Percentiles rank a stretch among this genome's conserved stretches.
Conservation (phyloP, 129 eudicot genomes). For the Chrysanthemum makinoi region DNA sequence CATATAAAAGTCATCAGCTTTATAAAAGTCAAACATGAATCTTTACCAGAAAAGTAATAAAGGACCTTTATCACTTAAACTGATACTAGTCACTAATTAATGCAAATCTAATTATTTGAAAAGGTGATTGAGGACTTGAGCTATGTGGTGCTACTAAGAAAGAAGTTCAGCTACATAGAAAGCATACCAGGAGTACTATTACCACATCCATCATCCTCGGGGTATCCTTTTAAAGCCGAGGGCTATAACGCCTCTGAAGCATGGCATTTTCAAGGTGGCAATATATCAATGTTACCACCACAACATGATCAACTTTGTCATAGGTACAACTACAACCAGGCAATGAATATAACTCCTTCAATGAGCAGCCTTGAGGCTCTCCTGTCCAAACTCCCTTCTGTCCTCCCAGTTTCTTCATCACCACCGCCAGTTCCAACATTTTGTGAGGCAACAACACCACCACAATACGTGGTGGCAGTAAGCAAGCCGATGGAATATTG, state of each 20-base stretch:
- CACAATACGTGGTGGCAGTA: constrained; percentile 27
- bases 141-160: constrained; percentile 85
- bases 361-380: constrained; percentile 99
- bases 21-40: constrained; percentile 16
- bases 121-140: constrained; percentile 88
- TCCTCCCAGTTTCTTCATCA: constrained; percentile 55
- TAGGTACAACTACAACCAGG: constrained; percentile 35
- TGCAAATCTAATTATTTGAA: neutral
- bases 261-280: constrained; percentile 47
- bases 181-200: constrained; percentile 96
- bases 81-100: constrained; percentile 9
- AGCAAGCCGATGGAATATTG: constrained; percentile 43
- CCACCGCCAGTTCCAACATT: constrained; percentile 31
- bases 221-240: constrained; percentile 60
- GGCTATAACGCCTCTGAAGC: constrained; percentile 43
- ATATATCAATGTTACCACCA: constrained; percentile 30
- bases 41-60: neutral
- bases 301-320: constrained; percentile 31
- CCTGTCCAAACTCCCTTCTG: constrained; percentile 91
- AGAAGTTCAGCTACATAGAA: constrained; percentile 80
- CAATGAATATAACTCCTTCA: constrained; percentile 76
- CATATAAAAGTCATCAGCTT: neutral
- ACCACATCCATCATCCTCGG: constrained; percentile 93
- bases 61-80: constrained; percentile 3
- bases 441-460: constrained; percentile 47